Conservation (phyloP, 2,329 filamentous ascomycete species). For the Fusarium sp. region DNA sequence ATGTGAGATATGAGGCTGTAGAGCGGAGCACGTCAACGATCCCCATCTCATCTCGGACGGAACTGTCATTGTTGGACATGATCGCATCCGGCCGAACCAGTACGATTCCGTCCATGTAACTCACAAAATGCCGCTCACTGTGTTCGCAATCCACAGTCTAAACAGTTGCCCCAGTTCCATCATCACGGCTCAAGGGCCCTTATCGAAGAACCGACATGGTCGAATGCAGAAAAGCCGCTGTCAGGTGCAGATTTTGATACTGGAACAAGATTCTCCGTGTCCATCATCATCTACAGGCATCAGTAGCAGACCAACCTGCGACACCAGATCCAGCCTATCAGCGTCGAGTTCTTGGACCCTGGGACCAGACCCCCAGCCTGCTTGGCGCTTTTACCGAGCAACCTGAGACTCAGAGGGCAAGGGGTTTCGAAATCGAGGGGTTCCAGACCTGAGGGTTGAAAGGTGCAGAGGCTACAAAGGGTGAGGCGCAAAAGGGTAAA, state of each 20-base stretch:
- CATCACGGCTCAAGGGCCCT: constrained; percentile 2
- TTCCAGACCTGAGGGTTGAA: constrained; percentile 17
- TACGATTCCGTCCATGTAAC: constrained; percentile 37
- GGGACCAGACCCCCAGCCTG: constrained; percentile 21
- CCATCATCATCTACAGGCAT: constrained; percentile 34
- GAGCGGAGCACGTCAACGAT: constrained; percentile 24
- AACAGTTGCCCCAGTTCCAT: not conserved
- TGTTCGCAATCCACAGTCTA: constrained; percentile 3
- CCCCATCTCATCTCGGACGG: constrained; percentile 38
- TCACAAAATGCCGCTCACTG: constrained; percentile 20
- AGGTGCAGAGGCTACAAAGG: constrained; percentile 30
- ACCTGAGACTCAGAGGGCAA: constrained; percentile 45
- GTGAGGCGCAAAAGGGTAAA: constrained; percentile 26
- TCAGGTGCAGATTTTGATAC: constrained; percentile 40
- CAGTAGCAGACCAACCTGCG: constrained; percentile 45
- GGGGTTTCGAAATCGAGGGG: constrained; percentile 28
- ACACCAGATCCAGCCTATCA: constrained; percentile 41
- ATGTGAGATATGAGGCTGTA: constrained; percentile 18
- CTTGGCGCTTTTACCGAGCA: constrained; percentile 39
- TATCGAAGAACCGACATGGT: constrained; percentile 28
- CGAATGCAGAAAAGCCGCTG: constrained; percentile 17
- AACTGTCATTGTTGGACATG: constrained; percentile 31
- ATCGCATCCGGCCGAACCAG: constrained; percentile 35
- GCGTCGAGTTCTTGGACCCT: constrained; percentile 30
- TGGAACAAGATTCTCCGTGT: constrained; percentile 45